Evolutionary conservation across 192 early-diverging fungal genomes (phyloP).

Genomic region (Mortierella claussenii): DNA sequence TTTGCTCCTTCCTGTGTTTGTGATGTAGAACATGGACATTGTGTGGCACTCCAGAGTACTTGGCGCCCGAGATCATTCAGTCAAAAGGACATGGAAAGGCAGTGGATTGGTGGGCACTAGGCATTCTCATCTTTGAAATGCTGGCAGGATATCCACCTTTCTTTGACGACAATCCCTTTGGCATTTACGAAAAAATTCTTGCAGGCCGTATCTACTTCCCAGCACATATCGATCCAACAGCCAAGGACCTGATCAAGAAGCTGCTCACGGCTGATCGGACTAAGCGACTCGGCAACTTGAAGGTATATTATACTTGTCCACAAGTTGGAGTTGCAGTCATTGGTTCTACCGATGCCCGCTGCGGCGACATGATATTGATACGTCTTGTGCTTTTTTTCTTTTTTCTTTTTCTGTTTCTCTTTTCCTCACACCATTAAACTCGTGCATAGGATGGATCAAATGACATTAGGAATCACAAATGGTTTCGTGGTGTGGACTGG

Average conservation of each 20-base stretch:
- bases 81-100: constrained; percentile 96
- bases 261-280: constrained; percentile 91
- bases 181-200: constrained; percentile 99
- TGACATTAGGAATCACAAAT: constrained; percentile 94
- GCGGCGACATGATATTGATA: neutral
- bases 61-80: constrained; percentile 98
- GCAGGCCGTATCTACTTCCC: constrained; percentile 91
- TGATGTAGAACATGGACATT: constrained; percentile 92
- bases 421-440: too few relatives aligned
- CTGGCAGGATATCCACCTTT: constrained; percentile 97
- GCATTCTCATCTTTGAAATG: constrained; percentile 99
- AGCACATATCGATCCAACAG: constrained; percentile 82
- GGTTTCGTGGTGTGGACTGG: constrained; percentile 97
- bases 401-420: neutral
- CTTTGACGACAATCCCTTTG: constrained; percentile 97
- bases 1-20: neutral
- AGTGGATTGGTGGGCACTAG: constrained; percentile 99
- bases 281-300: constrained; percentile 94
- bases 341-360: neutral
- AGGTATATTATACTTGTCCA: constrained; percentile 31
- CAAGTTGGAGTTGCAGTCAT: neutral
- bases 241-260: constrained; percentile 92
- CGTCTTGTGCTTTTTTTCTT: neutral
- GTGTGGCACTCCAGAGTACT: constrained; percentile 97
- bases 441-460: constrained; percentile 85